Base-by-base conservation (phyloP, 2,329 filamentous ascomycete genomes). In the Periconia macrospinosa region DNA sequence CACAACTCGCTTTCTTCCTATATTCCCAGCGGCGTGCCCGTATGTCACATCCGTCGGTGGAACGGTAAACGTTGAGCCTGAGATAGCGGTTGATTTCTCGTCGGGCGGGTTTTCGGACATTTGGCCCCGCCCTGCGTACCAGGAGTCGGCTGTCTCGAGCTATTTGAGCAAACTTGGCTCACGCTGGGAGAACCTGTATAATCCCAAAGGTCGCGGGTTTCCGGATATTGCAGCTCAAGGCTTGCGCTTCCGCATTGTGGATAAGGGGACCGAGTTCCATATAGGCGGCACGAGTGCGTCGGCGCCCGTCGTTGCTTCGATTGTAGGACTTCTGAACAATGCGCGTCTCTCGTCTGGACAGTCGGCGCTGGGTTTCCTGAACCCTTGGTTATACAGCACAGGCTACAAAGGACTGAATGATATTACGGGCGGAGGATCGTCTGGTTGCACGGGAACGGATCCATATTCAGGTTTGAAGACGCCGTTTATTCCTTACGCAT, bases 21-120 rank as follows among this genome's bases (percentile, higher is more conserved):
- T 73, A 17, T 80, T 80, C 64, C 78, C 78, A 1, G 77, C 76
- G 17, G 66, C 75, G 1, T 80, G 78, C 61, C 78, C 78, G 0
- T 81, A 77, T 57, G 75, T 81, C 14, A 81, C 79, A 3, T 67
- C 75, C 1, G 75, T 79, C 3, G 77, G 77, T 10, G 77, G 75
- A 3, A 79, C 78, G 0, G 58, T 62, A 14, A 63, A 68, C 19
- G 61, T 78, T 45, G 57, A 67, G 23, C 76, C 78, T 1, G 78
- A 80, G 53, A 47, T 57, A 20, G 74, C 72, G 7, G 65, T 75
- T 23, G 56, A 53, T 57, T 75, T 77, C 54, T 76, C 72, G 3
- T 77, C 74, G 2, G 78, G 78, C 11, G 78, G 75, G 6, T 81
- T 81, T 67, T 76, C 72, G 41, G 75, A 80, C 52, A 67, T 73